A percentile compares a stretch with the other conserved stretches of the same genome.
Conservation (phyloP, 2,329 filamentous ascomycete species). For the Tolypocladium tundrense region DNA sequence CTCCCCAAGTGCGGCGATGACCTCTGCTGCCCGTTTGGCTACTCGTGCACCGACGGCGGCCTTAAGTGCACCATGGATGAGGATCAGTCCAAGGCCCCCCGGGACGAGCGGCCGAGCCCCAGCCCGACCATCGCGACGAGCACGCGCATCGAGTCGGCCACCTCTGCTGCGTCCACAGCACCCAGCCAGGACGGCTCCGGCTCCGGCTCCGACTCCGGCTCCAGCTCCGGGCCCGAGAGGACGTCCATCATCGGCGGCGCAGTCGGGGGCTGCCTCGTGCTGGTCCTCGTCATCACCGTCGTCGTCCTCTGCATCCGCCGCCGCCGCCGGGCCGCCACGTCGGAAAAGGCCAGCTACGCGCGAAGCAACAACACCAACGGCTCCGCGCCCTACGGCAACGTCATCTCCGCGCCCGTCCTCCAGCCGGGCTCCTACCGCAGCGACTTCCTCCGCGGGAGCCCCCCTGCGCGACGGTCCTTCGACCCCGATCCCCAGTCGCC, state of each 20-base stretch:
- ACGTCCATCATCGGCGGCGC: conserved; percentile 36
- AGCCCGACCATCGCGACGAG: conserved; percentile 10
- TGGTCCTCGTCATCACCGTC: conserved; percentile 28
- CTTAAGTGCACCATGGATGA: conserved; percentile 39
- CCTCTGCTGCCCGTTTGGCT: conserved; percentile 66
- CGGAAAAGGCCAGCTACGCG: conserved; percentile 9
- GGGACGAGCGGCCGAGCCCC: conserved; percentile 12
- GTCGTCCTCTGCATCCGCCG: conserved; percentile 29
- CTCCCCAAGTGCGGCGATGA: conserved; percentile 45
- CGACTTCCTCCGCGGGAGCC: conserved; percentile 43
- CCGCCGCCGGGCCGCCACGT: conserved; percentile 6
- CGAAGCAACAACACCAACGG: conserved; percentile 7
- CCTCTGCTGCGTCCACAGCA: conserved; percentile 5
- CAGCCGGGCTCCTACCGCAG: conserved; percentile 31
- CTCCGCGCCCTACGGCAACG: conserved; percentile 23
- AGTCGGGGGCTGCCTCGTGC: conserved; percentile 32
- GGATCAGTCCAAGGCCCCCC: conserved; percentile 36
- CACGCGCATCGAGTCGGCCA: conserved; percentile 11
- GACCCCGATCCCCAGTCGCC: neutral
- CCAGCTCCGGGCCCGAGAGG: conserved; percentile 18
- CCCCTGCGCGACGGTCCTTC: neutral
- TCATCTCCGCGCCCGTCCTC: conserved; percentile 49
- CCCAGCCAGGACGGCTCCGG: conserved; percentile 4
- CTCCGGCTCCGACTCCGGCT: conserved; percentile 10
- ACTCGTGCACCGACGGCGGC: conserved; percentile 42